These are phyloP conservation scores for Pythium grandisporangium DNA, from an alignment of 352 stramenopile genomes.

Conservation along the genomic window DNA sequence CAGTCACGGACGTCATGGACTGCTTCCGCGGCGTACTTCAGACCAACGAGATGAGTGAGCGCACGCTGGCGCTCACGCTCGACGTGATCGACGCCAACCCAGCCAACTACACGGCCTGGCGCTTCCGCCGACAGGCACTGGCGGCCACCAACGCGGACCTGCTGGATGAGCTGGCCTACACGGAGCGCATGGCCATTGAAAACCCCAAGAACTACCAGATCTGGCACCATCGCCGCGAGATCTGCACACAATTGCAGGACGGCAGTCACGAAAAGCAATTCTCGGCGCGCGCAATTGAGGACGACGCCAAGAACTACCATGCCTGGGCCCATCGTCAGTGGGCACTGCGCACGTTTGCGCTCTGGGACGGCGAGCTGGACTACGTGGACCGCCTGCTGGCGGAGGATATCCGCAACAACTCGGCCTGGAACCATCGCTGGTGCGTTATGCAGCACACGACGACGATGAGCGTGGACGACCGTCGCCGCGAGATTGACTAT, in stretches of 20 bases:
- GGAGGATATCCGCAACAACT: constrained; percentile 96
- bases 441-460: constrained; percentile 69
- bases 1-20: constrained; percentile 88
- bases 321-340: constrained; percentile 97
- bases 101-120: constrained; percentile 99
- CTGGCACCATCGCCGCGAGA: constrained; percentile 96
- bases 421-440: constrained; percentile 85
- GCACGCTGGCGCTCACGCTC: constrained; percentile 88
- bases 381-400: constrained; percentile 86
- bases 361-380: constrained; percentile 92
- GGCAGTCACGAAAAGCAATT: constrained; percentile 89
- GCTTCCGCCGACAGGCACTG: constrained; percentile 90
- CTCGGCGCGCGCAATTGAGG: constrained; percentile 83
- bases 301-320: constrained; percentile 99
- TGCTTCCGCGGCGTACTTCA: constrained; percentile 92
- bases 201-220: constrained; percentile 99
- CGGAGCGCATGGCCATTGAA: constrained; percentile 80
- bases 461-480: constrained; percentile 18
- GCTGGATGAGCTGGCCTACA: constrained; percentile 57
- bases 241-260: constrained; percentile 83
- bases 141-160: constrained; percentile 65
- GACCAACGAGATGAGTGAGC: constrained; percentile 85
- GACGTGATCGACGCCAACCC: constrained; percentile 93
- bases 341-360: constrained; percentile 78
- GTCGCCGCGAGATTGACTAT: constrained; percentile 65